phyloP scores from a whole-genome alignment of 345 rosid genomes.

The rapeseed (Brassica napus) region Da-Ae NC_063446.1:23258501-23259000 shows the following conservation, averaged over 20 bases:
- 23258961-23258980: slow-evolving; percentile 42
- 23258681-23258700: slow-evolving; percentile 98
- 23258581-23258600: not conserved
- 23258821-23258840: slow-evolving; percentile 56
- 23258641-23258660: slow-evolving; percentile 91
- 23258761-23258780: slow-evolving; percentile 57
- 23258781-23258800: slow-evolving; percentile 82
- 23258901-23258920: slow-evolving; percentile 59
- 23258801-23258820: slow-evolving; percentile 58
- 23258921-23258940: slow-evolving; percentile 40
- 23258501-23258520: slow-evolving; percentile 79
- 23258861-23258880: slow-evolving; percentile 26
- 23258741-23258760: slow-evolving; percentile 67
- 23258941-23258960: slow-evolving; percentile 25
- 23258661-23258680: slow-evolving; percentile 99
- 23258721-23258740: slow-evolving; percentile 58
- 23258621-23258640: slow-evolving; percentile 94
- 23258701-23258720: slow-evolving; percentile 72
- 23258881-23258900: slow-evolving; percentile 34
- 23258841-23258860: slow-evolving; percentile 52
- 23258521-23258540: slow-evolving; percentile 93
- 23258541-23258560: slow-evolving; percentile 49
- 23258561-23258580: not conserved
- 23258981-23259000: slow-evolving; percentile 16
- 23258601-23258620: slow-evolving; percentile 14